These are phyloP conservation scores for Glycine soja DNA, from an alignment of 306 rosid species.

Conservation along the genomic window DNA sequence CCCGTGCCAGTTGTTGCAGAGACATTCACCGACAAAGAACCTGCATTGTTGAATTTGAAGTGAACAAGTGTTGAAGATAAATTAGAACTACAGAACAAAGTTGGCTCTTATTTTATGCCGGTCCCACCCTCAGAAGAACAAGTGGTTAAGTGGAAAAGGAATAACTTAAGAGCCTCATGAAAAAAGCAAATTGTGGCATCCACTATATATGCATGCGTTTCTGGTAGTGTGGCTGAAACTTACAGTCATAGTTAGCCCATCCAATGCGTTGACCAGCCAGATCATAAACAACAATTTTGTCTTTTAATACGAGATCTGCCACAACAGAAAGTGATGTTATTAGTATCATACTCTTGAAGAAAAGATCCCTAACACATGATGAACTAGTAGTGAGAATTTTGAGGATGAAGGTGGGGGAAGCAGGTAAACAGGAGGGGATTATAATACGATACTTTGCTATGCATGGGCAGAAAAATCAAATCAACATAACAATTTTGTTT, in stretches of 20 bases:
- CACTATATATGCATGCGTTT: constrained; percentile 14
- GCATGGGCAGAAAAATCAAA: neutral
- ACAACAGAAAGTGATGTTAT: constrained; percentile 39
- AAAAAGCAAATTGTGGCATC: constrained; percentile 25
- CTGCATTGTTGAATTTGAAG: constrained; percentile 50
- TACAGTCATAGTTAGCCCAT: constrained; percentile 96
- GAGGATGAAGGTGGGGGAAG: neutral
- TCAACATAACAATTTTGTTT: neutral
- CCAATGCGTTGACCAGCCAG: constrained; percentile 86
- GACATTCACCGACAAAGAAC: constrained; percentile 85
- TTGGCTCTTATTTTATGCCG: constrained; percentile 23
- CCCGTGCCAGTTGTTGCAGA: constrained; percentile 71
- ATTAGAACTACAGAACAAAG: constrained; percentile 17
- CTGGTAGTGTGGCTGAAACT: constrained; percentile 58
- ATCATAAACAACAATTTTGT: constrained; percentile 90
- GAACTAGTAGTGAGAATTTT: constrained; percentile 7
- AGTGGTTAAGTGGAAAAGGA: constrained; percentile 20
- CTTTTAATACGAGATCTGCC: constrained; percentile 93
- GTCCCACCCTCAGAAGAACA: constrained; percentile 21
- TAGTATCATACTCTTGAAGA: constrained; percentile 40
- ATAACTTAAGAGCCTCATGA: constrained; percentile 14
- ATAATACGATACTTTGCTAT: neutral
- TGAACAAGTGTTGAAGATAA: constrained; percentile 16
- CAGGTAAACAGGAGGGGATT: neutral
- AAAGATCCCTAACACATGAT: neutral